phyloP scores from a whole-genome alignment of 2,329 filamentous ascomycete species.

The Hypoxylon sp. region DNA sequence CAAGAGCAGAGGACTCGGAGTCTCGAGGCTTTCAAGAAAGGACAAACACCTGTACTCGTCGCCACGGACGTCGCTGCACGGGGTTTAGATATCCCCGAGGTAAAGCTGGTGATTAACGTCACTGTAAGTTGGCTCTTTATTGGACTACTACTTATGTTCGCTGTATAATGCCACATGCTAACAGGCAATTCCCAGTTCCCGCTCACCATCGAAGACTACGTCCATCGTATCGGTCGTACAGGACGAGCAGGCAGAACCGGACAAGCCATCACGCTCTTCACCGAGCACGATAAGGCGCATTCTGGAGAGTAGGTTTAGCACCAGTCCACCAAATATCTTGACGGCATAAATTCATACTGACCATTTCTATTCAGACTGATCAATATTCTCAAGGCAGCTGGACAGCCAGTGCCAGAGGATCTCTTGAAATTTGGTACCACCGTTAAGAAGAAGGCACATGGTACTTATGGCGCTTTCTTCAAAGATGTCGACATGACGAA shows the following conservation, averaged over 20 bases:
- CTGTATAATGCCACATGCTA: constrained; percentile 9
- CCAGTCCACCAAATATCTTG: not conserved
- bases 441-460: constrained; percentile 98
- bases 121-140: constrained; percentile 68
- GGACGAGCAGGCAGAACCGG: constrained; percentile 93
- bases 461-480: constrained; percentile 95
- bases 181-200: constrained; percentile 73
- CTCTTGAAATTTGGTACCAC: constrained; percentile 97
- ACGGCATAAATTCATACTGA: constrained; percentile 31
- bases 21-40: constrained; percentile 91
- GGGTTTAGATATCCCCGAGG: constrained; percentile 93
- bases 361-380: constrained; percentile 73
- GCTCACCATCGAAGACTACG: constrained; percentile 95
- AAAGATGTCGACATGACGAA: constrained; percentile 89
- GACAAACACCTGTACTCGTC: constrained; percentile 85
- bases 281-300: constrained; percentile 91
- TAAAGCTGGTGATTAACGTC: constrained; percentile 94
- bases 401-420: constrained; percentile 90
- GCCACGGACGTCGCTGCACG: constrained; percentile 97
- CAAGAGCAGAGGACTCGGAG: constrained; percentile 91
- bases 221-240: constrained; percentile 95
- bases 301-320: constrained; percentile 81
- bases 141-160: not conserved
- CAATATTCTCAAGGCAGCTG: constrained; percentile 94
- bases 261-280: constrained; percentile 92